phyloP scores from a whole-genome alignment of 1,284 basidiomycete genomes.

The Ustilago trichophora region DNA sequence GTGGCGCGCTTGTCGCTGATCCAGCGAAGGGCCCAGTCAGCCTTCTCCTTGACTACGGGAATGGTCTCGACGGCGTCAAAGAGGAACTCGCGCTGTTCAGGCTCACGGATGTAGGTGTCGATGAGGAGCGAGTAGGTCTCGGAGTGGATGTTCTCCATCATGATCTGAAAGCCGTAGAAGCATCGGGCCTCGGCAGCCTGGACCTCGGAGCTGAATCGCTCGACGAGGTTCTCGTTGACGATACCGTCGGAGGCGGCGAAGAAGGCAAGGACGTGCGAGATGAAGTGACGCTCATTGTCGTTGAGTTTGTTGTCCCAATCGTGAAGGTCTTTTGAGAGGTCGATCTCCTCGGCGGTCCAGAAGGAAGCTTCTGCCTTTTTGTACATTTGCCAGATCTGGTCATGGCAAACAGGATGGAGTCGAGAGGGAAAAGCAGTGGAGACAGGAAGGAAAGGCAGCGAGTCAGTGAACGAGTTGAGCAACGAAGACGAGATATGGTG shows the following conservation, averaged over 20 bases:
- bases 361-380: slow-evolving; percentile 74
- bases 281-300: slow-evolving; percentile 92
- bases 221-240: slow-evolving; percentile 95
- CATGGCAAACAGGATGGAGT: too few relatives aligned
- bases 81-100: slow-evolving; percentile 81
- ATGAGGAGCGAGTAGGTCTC: slow-evolving; percentile 98
- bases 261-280: slow-evolving; percentile 95
- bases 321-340: slow-evolving; percentile 88
- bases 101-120: slow-evolving; percentile 95
- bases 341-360: slow-evolving; percentile 99
- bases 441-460: too few relatives aligned
- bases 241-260: slow-evolving; percentile 97
- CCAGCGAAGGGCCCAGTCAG: slow-evolving; percentile 82
- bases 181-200: slow-evolving; percentile 94
- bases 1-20: slow-evolving; percentile 83
- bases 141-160: slow-evolving; percentile 98
- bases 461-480: too few relatives aligned
- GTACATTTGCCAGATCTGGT: slow-evolving; percentile 67
- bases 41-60: slow-evolving; percentile 66
- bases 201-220: slow-evolving; percentile 93
- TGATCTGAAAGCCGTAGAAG: slow-evolving; percentile 99
- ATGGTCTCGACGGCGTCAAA: slow-evolving; percentile 89
- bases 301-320: slow-evolving; percentile 92
- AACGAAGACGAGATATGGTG: too few relatives aligned
- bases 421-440: too few relatives aligned